Evolutionary conservation across 441 rosid genomes (phyloP), one percentile per base, ranked within the genome.

Genomic region (Flueggea neowawraea): DNA sequence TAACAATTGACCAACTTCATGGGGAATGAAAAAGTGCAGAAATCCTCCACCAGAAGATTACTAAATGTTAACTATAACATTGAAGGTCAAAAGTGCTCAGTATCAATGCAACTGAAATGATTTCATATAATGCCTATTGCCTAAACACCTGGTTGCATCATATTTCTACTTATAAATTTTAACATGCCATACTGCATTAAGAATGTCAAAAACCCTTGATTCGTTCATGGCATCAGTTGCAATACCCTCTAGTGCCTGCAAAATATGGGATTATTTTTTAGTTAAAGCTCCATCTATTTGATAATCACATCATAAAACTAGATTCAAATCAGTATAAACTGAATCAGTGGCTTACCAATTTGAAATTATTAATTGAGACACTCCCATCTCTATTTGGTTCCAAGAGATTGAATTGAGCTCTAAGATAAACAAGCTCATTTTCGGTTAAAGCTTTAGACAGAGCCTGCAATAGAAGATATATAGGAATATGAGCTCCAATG

Each of bases 181-280:
- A 43, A 43, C 10, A 43, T 43, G 45, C 45, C 87, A 82, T 71
- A 90, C 98, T 66, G 56, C 43, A 65, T 79, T 78, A 52, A 88
- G 74, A 74, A 88, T 59, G n/a, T 88, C 96, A 56, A 78, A 79
- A 75, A 90, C 90, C 73, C 82, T 72, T 0, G 93, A 86, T 44
- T 90, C 96, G 73, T 75, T 82, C 96, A 85, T 84, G 63, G 97
- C 95, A 69, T 88, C 96, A 14, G 97, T 93, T 53, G 77, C 79
- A 67, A 85, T 78, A 69, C 76, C 72, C 69, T 57, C 79, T 62
- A 93, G 76, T 6, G 88, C 98, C 98, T 93, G 85, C 74, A 68
- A 11, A 43, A 43, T 22, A 43, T 43, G 1, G 45, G 10, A 43
- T 43, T 3, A 6, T 43, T 43, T 6, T 43, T 43, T 43, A 43